Evolutionary conservation across 148 eudicot species (phyloP), one percentile per base, ranked within the genome.

Genomic region (Talinum fruticosum): DNA sequence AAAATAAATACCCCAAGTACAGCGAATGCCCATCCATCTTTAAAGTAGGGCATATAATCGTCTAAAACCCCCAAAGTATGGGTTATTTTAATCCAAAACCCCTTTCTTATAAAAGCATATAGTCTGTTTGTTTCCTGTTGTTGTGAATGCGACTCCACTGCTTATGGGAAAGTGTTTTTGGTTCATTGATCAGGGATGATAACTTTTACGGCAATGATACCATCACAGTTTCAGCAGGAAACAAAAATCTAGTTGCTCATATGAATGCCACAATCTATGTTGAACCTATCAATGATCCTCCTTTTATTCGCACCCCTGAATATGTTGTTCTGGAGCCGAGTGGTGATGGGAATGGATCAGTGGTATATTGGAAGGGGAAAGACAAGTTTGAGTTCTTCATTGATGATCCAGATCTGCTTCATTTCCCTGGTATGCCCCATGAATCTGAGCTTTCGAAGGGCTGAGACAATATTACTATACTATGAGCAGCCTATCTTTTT

Each of bases 211-310:
- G 99, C 8, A 64, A 85, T 6, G 97, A 91, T 77, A 78, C 80
- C 12, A 85, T 96, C 62, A 87, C 76, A 82, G 78, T 91, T 45
- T 83, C 92, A 53, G 82, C 93, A 45, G 83, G 78, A 78, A 96
- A 93, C 75, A 84, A 68, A 76, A 89, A 91, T 71, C 97, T 94
- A 74, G 85, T 41, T 74, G 89, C 83, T 59, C 79, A 89, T 78
- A 41, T 90, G 78, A 83, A 91, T 75, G 77, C 93, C 70, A 91
- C 93, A 23, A 72, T 96, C 19, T 75, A 44, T 74, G 97, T 96
- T 66, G 91, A 88, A 81, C 97, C 97, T 74, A 82, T 96, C 18
- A 96, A 96, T 76, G 99, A 96, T 80, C 92, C 95, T 72, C 99
- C 99, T 66, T 81, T 83, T 41, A 87, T 96, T 77, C 76, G 75